A percentile compares a stretch with the other conserved stretches of the same genome.
Evolutionary conservation across 495 filamentous ascomycete species (phyloP).

Genomic region (Aspergillus haitiensis): DNA sequence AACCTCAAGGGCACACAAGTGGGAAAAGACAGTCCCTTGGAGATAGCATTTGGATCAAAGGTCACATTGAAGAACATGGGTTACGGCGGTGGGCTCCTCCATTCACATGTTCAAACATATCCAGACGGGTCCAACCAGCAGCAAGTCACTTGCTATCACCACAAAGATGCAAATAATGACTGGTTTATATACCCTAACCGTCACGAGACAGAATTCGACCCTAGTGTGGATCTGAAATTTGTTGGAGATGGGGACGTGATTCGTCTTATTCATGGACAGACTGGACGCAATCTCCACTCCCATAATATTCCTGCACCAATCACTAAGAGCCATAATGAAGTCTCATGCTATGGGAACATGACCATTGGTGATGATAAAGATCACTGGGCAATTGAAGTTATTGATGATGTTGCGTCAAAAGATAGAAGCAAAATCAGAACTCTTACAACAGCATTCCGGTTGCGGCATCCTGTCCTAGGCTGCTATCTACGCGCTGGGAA

Average conservation of each 20-base stretch:
- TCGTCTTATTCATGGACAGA: conserved; percentile 91
- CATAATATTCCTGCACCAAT: conserved; percentile 86
- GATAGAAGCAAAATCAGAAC: conserved; percentile 87
- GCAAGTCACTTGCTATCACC: conserved; percentile 98
- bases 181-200: conserved; percentile 99
- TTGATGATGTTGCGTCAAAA: conserved; percentile 80
- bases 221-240: conserved; percentile 66
- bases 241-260: conserved; percentile 76
- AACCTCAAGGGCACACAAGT: conserved; percentile 93
- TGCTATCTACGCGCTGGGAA: conserved; percentile 97
- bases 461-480: conserved; percentile 78
- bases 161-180: conserved; percentile 99
- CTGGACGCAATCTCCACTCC: conserved; percentile 93
- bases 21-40: conserved; percentile 87
- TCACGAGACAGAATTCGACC: conserved; percentile 66
- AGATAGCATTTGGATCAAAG: conserved; percentile 83
- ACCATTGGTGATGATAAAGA: conserved; percentile 99
- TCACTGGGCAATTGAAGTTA: conserved; percentile 92
- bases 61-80: conserved; percentile 99
- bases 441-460: conserved; percentile 87
- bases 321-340: conserved; percentile 85
- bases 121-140: conserved; percentile 94
- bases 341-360: conserved; percentile 92
- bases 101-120: conserved; percentile 95
- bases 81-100: conserved; percentile 95